Evolutionary conservation across 371 early-diverging fungal species (phyloP).

Genomic region (Circinella umbellata): DNA sequence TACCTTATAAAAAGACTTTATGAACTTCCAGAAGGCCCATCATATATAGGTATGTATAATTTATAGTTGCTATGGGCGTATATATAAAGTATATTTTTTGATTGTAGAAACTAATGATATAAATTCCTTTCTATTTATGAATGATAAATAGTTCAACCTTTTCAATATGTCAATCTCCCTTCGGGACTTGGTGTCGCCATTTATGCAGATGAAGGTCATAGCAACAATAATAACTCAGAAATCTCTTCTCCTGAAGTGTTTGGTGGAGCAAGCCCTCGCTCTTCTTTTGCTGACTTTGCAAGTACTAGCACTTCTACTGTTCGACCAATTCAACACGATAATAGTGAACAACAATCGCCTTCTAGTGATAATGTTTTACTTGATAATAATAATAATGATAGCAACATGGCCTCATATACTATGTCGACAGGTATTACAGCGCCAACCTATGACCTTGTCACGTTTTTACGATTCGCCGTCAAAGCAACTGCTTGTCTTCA

Average conservation of each 20-base stretch:
- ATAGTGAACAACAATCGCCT: background rate
- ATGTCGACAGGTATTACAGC: background rate
- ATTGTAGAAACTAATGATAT: too few species aligned
- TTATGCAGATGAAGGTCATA: conserved; percentile 42
- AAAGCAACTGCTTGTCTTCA: conserved; percentile 48
- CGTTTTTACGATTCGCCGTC: conserved; percentile 52
- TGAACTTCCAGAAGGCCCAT: conserved; percentile 33
- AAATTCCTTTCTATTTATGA: background rate
- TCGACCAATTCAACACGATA: background rate
- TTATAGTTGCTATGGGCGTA: background rate
- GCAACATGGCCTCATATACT: background rate
- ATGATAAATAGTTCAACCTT: conserved; percentile 32
- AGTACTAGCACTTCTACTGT: background rate
- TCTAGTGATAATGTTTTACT: too few species aligned
- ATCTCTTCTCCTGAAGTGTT: background rate
- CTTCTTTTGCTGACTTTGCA: background rate
- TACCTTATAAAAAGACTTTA: conserved; percentile 41
- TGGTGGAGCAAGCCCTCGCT: background rate
- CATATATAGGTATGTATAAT: conserved; percentile 32
- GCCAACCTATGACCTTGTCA: conserved; percentile 39
- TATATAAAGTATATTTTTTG: background rate
- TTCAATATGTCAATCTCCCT: conserved; percentile 41
- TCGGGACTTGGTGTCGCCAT: conserved; percentile 41
- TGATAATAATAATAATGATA: background rate
- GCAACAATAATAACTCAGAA: background rate